These are phyloP conservation scores for Fraxinus angustifolia DNA, from an alignment of 305 asterid species.

Conservation along the genomic window DNA sequence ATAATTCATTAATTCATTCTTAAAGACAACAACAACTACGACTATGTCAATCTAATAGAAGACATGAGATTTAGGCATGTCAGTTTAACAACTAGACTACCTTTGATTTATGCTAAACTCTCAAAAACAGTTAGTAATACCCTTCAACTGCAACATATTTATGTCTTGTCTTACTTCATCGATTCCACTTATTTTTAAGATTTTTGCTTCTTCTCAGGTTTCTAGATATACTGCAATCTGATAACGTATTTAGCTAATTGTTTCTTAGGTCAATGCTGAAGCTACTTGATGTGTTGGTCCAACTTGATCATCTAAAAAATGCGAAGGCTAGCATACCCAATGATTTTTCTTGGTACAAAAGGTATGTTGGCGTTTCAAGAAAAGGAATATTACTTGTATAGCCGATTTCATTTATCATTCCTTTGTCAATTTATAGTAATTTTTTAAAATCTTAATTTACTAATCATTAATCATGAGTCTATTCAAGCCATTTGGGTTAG, in stretches of 20 bases:
- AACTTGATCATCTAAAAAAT: slow-evolving; percentile 97
- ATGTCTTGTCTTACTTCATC: not conserved
- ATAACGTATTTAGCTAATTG: slow-evolving; percentile 1
- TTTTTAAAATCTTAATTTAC: not conserved
- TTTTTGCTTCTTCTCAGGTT: not conserved
- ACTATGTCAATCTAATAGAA: not conserved
- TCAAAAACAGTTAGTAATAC: not conserved
- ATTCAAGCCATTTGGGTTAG: not conserved
- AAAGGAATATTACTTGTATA: not conserved
- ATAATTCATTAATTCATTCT: not conserved
- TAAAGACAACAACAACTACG: not conserved
- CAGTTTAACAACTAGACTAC: not conserved
- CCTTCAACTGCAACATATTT: not conserved
- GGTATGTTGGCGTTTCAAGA: slow-evolving; percentile 42
- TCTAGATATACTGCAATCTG: slow-evolving; percentile 8
- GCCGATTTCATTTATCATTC: not conserved
- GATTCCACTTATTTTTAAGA: not conserved
- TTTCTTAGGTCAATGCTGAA: slow-evolving; percentile 89
- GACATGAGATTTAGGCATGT: not conserved
- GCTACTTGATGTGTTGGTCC: slow-evolving; percentile 87
- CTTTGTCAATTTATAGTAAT: not conserved
- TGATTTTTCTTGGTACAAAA: slow-evolving; percentile 98
- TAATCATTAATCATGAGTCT: not conserved
- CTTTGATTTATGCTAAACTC: not conserved
- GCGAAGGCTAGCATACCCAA: slow-evolving; percentile 99